Evolutionary conservation across 805 yeast species (phyloP).

Genomic region (Pichia pseudocactophila): DNA sequence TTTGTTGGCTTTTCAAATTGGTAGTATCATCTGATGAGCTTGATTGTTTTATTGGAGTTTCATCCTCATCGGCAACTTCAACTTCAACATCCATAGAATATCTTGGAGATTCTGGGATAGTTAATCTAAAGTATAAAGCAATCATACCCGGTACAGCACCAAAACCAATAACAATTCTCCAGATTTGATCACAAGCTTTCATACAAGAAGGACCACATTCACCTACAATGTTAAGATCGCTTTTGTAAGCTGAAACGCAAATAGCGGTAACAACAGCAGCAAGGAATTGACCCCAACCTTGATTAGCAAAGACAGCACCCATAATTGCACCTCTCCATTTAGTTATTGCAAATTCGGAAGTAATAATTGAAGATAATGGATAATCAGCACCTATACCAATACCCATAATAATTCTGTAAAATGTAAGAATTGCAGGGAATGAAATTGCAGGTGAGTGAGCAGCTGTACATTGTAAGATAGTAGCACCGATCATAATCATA

Average conservation of each 20-base stretch:
- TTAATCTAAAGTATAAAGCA: conserved; percentile 85
- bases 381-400: conserved; percentile 97
- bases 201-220: conserved; percentile 62
- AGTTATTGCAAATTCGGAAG: conserved; percentile 88
- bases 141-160: conserved; percentile 83
- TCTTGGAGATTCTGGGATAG: conserved; percentile 93
- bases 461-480: conserved; percentile 64
- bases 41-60: conserved; percentile 25
- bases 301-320: conserved; percentile 95
- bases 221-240: conserved; percentile 42
- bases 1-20: conserved; percentile 19
- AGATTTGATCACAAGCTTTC: conserved; percentile 83
- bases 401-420: conserved; percentile 84
- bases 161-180: conserved; percentile 86
- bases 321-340: conserved; percentile 97
- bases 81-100: conserved; percentile 67
- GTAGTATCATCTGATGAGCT: not conserved
- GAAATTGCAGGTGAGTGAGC: conserved; percentile 67
- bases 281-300: conserved; percentile 89
- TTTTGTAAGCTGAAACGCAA: conserved; percentile 69
- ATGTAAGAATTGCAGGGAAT: conserved; percentile 65
- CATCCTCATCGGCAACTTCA: conserved; percentile 46
- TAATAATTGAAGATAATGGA: conserved; percentile 87
- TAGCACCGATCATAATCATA: conserved; percentile 74
- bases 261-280: conserved; percentile 80